phyloP scores from a whole-genome alignment of 2,329 filamentous ascomycete genomes.

The Pseudogymnoascus sp. region DNA sequence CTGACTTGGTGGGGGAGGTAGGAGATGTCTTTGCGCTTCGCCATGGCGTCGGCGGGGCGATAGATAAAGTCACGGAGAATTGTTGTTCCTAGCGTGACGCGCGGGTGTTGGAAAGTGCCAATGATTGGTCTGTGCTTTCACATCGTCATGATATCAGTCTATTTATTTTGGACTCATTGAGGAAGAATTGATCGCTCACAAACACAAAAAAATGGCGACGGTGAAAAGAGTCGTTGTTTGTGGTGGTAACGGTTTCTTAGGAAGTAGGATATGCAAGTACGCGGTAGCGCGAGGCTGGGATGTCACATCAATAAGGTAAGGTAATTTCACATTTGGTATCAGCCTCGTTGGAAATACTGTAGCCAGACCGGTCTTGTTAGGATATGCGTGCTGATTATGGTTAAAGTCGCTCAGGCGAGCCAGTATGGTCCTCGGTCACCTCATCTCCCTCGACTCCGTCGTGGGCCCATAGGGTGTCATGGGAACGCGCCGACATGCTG shows the following conservation, averaged over 20 bases:
- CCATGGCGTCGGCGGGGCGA: not conserved
- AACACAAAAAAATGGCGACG: constrained; percentile 15
- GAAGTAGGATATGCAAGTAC: constrained; percentile 82
- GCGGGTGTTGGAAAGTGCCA: not conserved
- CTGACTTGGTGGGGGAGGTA: constrained; percentile 4
- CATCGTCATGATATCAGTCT: constrained; percentile 10
- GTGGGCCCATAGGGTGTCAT: constrained; percentile 77
- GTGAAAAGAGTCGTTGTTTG: constrained; percentile 78
- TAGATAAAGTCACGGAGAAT: not conserved
- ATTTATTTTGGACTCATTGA: not conserved
- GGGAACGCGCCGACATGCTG: constrained; percentile 85
- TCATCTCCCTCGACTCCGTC: constrained; percentile 55
- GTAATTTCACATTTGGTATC: not conserved
- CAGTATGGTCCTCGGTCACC: constrained; percentile 76
- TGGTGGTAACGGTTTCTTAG: constrained; percentile 88
- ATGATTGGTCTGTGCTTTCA: constrained; percentile 10
- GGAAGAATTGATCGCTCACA: not conserved
- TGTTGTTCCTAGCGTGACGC: constrained; percentile 8
- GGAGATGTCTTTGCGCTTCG: not conserved
- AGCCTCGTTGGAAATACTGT: not conserved
- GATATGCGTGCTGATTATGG: constrained; percentile 4
- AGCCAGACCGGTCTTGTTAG: not conserved
- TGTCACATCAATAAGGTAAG: constrained; percentile 83
- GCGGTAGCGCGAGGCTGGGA: constrained; percentile 82
- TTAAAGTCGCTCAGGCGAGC: constrained; percentile 77